Percentiles rank a stretch among this genome's conserved stretches.
phyloP scores from a whole-genome alignment of 257 asterid genomes.

The Solanum dulcamara region DNA sequence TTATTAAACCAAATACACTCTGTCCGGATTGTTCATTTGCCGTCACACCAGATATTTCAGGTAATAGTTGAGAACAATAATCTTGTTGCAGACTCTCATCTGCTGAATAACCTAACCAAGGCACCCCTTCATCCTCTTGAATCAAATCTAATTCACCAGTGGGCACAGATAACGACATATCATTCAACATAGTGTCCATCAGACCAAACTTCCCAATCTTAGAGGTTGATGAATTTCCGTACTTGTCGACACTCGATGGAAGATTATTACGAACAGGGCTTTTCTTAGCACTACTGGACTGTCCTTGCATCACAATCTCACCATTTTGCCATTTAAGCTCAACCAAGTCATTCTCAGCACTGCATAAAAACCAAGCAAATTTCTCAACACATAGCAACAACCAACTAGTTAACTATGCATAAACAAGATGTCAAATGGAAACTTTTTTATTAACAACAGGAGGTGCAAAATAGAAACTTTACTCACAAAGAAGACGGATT shows the following conservation, averaged over 20 bases:
- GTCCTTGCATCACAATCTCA: slow-evolving; percentile 67
- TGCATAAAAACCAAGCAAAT: slow-evolving; percentile 19
- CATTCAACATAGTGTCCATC: slow-evolving; percentile 31
- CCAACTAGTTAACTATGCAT: not conserved
- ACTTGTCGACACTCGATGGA: slow-evolving; percentile 19
- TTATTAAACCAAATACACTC: slow-evolving; percentile 23
- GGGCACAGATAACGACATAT: slow-evolving; percentile 42
- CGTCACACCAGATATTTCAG: slow-evolving; percentile 58
- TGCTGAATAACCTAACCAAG: slow-evolving; percentile 55
- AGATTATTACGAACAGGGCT: slow-evolving; percentile 13
- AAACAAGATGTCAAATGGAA: not conserved
- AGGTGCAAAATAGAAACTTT: not conserved
- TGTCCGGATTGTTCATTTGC: slow-evolving; percentile 33
- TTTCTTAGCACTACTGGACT: slow-evolving; percentile 33
- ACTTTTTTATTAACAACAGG: not conserved
- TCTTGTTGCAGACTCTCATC: slow-evolving; percentile 39
- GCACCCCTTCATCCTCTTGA: slow-evolving; percentile 64
- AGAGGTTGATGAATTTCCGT: slow-evolving; percentile 16
- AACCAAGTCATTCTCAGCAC: slow-evolving; percentile 42
- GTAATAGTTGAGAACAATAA: slow-evolving; percentile 41
- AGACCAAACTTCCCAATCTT: slow-evolving; percentile 39
- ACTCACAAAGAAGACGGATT: slow-evolving; percentile 39
- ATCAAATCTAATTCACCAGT: slow-evolving; percentile 38
- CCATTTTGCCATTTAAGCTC: slow-evolving; percentile 91
- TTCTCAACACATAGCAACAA: not conserved